phyloP scores from a whole-genome alignment of 345 rosid species.

The Cardamine resedifolia region DNA sequence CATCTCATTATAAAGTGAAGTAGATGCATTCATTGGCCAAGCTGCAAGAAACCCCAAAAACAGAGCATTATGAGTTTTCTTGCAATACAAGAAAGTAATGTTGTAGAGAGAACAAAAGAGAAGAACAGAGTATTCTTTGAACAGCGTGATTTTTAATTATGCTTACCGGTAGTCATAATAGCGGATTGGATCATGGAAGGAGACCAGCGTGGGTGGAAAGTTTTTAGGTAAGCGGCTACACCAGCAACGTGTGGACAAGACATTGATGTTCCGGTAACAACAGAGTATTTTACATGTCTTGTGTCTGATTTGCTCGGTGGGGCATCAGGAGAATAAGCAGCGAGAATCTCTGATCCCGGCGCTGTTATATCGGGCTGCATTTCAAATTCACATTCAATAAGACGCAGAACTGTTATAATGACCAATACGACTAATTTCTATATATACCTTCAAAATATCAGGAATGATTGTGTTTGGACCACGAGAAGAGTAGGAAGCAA shows the following conservation, averaged over 20 bases:
- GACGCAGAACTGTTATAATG: background rate
- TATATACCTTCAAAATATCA: conserved; percentile 50
- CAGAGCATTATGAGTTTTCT: background rate
- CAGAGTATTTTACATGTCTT: conserved; percentile 32
- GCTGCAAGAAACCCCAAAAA: conserved; percentile 32
- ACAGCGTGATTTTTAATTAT: background rate
- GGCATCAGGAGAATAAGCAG: conserved; percentile 46
- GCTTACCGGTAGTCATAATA: conserved; percentile 50
- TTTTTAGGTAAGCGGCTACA: conserved; percentile 45
- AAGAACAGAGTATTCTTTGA: background rate
- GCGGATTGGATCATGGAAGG: conserved; percentile 51
- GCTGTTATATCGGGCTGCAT: conserved; percentile 64
- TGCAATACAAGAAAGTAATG: conserved; percentile 8
- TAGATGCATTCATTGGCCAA: conserved; percentile 29
- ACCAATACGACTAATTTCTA: background rate
- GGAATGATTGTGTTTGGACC: conserved; percentile 51
- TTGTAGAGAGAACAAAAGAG: background rate
- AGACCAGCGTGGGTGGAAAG: conserved; percentile 58
- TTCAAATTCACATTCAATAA: conserved; percentile 3
- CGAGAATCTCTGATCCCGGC: conserved; percentile 54
- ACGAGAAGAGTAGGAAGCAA: conserved; percentile 51
- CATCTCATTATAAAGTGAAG: background rate
- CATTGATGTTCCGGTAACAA: conserved; percentile 50
- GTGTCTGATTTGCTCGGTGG: conserved; percentile 17
- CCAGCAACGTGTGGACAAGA: conserved; percentile 50